Evolutionary conservation across 2,329 filamentous ascomycete genomes (phyloP), one percentile per base, ranked within the genome.

Genomic region (Talaromyces sp.): DNA sequence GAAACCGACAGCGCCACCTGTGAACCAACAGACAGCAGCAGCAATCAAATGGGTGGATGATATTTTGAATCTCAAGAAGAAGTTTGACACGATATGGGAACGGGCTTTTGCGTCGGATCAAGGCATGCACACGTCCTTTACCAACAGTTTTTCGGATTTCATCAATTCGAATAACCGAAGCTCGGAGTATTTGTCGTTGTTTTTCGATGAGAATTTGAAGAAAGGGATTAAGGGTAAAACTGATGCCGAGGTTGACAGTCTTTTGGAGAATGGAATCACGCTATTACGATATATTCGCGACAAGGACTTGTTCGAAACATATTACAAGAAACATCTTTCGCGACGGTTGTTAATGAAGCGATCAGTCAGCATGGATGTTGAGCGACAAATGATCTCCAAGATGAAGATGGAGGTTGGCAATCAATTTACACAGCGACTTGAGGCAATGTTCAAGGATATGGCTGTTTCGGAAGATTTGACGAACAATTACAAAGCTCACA

Each of bases 391-490:
- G 87, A 95, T 99, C 61, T 90, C 89, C 0, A 91, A 94, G 68
- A 97, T 99, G 93, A 98, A 97, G 84, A 87, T 95, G 73, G 94
- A 97, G 76, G 87, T 98, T 61, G 95, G 95, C 45, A 96, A 96
- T 75, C 89, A 93, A 70, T 98, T 98, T 75, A 98, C 95, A 0
- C 83, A 87, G 73, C 96, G 96, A 75, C 87, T 99, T 52, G 95
- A 99, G 74, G 91, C 93, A 69, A 98, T 99, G 93, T 97, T 99
- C 82, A 93, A 93, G 78, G 95, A 99, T 73, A 93, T 98, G 86
- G 87, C 89, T 17, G 88, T 93, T 13, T 97, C 93, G 0, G 88
- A 90, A 63, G 94, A 97, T 69, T 84, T 97, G 31, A 92, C 91
- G 0, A 80, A 87, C 13, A 87, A 86, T 64, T 98, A 96, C 80